Conservation (phyloP, 2,329 filamentous ascomycete genomes). For the Colletotrichum sp. region DNA sequence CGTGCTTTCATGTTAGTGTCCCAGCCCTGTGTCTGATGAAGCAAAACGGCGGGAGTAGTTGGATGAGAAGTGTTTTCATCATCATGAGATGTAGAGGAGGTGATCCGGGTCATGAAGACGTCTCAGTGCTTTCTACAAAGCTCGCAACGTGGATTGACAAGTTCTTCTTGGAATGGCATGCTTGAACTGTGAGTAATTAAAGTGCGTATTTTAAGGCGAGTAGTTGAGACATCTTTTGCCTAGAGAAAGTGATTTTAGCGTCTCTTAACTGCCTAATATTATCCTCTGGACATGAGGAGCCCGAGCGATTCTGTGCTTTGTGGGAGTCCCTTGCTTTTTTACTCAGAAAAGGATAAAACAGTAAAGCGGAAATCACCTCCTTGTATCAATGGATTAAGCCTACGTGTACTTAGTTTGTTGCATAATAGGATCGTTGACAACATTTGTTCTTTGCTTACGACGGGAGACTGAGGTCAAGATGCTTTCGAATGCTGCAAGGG, state of each 20-base stretch:
- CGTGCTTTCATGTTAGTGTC: not conserved
- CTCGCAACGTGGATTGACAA: not conserved
- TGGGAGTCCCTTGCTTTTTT: no score
- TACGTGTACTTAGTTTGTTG: not conserved
- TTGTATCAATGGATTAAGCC: not conserved
- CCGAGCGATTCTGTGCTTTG: fast-evolving
- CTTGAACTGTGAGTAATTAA: not conserved
- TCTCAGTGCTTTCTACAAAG: not conserved
- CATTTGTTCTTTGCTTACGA: no score
- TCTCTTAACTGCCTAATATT: not conserved
- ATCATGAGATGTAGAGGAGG: not conserved
- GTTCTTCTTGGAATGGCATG: fast-evolving
- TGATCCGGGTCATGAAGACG: not conserved
- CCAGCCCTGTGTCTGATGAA: not conserved
- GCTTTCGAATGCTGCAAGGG: no score
- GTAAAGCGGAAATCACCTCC: fast-evolving
- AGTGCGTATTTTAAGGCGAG: fast-evolving
- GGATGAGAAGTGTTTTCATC: not conserved
- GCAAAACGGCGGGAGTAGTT: not conserved
- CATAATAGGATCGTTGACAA: not conserved
- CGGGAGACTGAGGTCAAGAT: no score
- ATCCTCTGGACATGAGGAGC: not conserved
- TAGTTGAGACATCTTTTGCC: fast-evolving
- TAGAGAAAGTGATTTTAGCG: fast-evolving
- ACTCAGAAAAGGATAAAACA: not conserved